These are phyloP conservation scores for Aspergillus vadensis DNA, from an alignment of 2,329 filamentous ascomycete genomes.

Conservation along the genomic window DNA sequence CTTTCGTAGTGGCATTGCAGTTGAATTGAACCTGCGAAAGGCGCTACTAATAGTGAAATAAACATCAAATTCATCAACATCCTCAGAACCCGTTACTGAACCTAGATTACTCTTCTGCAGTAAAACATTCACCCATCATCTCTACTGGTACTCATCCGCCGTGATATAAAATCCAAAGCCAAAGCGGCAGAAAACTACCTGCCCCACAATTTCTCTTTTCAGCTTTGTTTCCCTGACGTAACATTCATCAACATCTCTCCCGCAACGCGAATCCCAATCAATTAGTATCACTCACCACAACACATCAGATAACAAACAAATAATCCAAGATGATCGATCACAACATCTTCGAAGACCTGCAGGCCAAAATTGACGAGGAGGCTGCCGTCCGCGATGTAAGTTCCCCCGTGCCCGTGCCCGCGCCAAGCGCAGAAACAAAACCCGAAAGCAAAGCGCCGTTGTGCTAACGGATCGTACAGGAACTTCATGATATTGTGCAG, in stretches of 20 bases:
- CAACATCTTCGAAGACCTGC: slow-evolving; percentile 82
- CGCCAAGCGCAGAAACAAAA: neutral
- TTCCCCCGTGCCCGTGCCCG: slow-evolving; percentile 25
- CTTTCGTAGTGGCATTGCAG: too few species aligned
- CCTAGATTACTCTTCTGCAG: neutral
- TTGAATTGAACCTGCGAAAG: too few species aligned
- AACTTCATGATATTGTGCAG: slow-evolving; percentile 78
- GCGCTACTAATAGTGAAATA: too few species aligned
- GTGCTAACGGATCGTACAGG: slow-evolving; percentile 43
- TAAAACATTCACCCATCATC: too few species aligned
- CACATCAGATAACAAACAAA: slow-evolving; percentile 19
- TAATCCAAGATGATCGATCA: slow-evolving; percentile 68
- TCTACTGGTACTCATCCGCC: neutral
- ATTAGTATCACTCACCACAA: slow-evolving; percentile 4
- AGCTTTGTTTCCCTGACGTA: slow-evolving; percentile 20
- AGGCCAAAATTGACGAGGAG: slow-evolving; percentile 88
- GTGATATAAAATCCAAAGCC: neutral
- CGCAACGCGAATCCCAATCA: neutral
- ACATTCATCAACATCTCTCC: slow-evolving; percentile 18
- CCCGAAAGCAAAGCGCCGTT: slow-evolving; percentile 16
- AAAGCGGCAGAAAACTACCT: slow-evolving; percentile 4
- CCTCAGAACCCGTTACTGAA: too few species aligned
- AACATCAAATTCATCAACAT: too few species aligned
- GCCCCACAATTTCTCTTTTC: slow-evolving; percentile 24
- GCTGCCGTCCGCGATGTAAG: slow-evolving; percentile 72